Conservation (phyloP, 768 basidiomycete genomes). For the Clavaria fumosa region DNA sequence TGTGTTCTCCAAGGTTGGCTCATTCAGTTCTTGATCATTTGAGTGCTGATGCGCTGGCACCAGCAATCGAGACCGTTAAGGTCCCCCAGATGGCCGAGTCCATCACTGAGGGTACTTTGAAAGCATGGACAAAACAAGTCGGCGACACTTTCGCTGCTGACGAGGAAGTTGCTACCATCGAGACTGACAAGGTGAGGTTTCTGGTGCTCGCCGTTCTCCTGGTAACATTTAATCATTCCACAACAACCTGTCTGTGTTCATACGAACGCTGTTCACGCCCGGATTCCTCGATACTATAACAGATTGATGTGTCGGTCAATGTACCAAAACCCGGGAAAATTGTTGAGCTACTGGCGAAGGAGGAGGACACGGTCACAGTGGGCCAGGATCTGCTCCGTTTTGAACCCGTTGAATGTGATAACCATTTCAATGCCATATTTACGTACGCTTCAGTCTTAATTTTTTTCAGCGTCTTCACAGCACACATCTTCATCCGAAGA, state of each 20-base stretch:
- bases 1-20: constrained; percentile 53
- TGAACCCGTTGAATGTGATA: constrained; percentile 53
- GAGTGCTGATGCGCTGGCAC: not conserved
- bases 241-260: too few relatives aligned
- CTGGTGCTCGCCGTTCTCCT: too few relatives aligned
- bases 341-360: constrained; percentile 68
- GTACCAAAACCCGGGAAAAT: constrained; percentile 82
- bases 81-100: constrained; percentile 98
- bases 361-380: constrained; percentile 89
- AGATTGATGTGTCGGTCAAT: constrained; percentile 98
- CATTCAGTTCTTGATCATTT: not conserved
- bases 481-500: too few relatives aligned
- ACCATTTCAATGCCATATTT: not conserved
- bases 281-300: too few relatives aligned
- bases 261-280: too few relatives aligned
- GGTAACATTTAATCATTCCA: too few relatives aligned
- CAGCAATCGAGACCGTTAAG: constrained; percentile 74
- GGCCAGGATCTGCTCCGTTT: constrained; percentile 90
- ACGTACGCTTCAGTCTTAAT: constrained; percentile 10
- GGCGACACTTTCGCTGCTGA: constrained; percentile 84
- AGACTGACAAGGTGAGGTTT: constrained; percentile 87
- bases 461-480: constrained; percentile 21
- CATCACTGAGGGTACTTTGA: constrained; percentile 93
- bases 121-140: constrained; percentile 85
- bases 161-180: constrained; percentile 95